These are phyloP conservation scores for Melaleuca quinquenervia DNA, from an alignment of 345 rosid species.

Conservation along the genomic window DNA sequence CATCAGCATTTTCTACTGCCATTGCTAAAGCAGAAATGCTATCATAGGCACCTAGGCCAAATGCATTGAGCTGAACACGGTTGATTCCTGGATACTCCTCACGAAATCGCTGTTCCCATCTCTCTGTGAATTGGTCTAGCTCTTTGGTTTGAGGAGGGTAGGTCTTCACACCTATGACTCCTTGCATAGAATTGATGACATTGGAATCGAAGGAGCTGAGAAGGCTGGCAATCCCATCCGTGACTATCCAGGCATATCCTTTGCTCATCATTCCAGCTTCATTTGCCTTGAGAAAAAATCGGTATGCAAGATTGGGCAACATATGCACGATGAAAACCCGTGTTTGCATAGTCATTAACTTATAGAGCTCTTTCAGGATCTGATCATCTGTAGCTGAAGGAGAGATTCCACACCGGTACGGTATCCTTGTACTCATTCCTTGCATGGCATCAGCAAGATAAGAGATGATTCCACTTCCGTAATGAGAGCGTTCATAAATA, in stretches of 20 bases:
- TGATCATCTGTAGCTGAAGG: slow-evolving; percentile 20
- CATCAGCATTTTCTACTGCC: neutral
- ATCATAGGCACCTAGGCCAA: slow-evolving; percentile 23
- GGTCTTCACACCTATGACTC: slow-evolving; percentile 23
- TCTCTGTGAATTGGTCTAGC: slow-evolving; percentile 1
- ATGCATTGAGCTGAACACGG: slow-evolving; percentile 1
- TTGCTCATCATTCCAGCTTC: slow-evolving; percentile 45
- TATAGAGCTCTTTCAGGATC: slow-evolving; percentile 23
- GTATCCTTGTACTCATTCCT: slow-evolving; percentile 1
- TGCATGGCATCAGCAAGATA: slow-evolving; percentile 25
- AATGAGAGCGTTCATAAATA: slow-evolving; percentile 23
- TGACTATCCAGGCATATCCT: slow-evolving; percentile 52
- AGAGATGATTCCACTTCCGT: slow-evolving; percentile 34
- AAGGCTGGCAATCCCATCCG: slow-evolving; percentile 8
- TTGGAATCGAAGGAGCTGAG: neutral
- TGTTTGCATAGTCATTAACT: slow-evolving; percentile 39
- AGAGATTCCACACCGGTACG: slow-evolving; percentile 20
- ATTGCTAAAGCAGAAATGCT: neutral
- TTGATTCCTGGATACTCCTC: slow-evolving; percentile 1
- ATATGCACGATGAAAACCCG: slow-evolving; percentile 49
- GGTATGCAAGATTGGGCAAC: slow-evolving; percentile 11
- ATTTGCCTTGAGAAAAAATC: slow-evolving; percentile 25
- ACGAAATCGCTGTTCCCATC: slow-evolving; percentile 17
- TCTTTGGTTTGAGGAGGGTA: slow-evolving; percentile 5
- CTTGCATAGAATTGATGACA: slow-evolving; percentile 21